Evolutionary conservation across 1,139 yeast genomes (phyloP).

Genomic region (Pichia sp.): DNA sequence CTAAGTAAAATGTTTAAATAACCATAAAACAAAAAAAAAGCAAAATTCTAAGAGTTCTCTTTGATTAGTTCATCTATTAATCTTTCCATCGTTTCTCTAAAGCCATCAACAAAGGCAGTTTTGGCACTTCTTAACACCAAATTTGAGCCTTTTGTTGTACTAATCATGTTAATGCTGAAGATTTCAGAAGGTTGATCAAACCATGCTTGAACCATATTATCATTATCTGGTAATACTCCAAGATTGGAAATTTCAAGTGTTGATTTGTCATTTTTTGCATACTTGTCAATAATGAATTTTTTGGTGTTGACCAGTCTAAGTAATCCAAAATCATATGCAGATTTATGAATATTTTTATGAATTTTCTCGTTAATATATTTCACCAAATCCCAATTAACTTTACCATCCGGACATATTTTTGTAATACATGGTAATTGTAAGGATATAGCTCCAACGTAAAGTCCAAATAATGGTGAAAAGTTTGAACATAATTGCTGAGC

Average conservation of each 20-base stretch:
- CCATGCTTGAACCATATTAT: conserved; percentile 8
- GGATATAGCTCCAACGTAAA: conserved; percentile 5
- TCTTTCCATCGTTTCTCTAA: neutral
- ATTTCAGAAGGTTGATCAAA: conserved; percentile 11
- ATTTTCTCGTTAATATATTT: conserved; percentile 3
- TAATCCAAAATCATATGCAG: conserved; percentile 1
- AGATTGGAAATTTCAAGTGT: conserved; percentile 10
- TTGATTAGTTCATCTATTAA: too few species aligned
- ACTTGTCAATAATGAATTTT: neutral
- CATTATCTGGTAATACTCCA: conserved; percentile 2
- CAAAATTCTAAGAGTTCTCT: too few species aligned
- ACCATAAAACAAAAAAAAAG: too few species aligned
- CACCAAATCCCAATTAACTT: conserved; percentile 9
- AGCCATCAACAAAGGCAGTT: conserved; percentile 1
- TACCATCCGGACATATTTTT: conserved; percentile 7
- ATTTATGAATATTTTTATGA: neutral
- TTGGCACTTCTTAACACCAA: conserved; percentile 1
- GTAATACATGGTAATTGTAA: conserved; percentile 10
- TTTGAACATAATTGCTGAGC: conserved; percentile 1
- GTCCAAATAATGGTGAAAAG: conserved; percentile 12
- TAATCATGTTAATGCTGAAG: conserved; percentile 5
- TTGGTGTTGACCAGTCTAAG: neutral
- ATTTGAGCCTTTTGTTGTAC: conserved; percentile 4
- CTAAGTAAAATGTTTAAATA: too few species aligned
- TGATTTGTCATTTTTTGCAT: neutral